Base-by-base conservation (phyloP, 306 rosid species). In the Malus fusca region DNA sequence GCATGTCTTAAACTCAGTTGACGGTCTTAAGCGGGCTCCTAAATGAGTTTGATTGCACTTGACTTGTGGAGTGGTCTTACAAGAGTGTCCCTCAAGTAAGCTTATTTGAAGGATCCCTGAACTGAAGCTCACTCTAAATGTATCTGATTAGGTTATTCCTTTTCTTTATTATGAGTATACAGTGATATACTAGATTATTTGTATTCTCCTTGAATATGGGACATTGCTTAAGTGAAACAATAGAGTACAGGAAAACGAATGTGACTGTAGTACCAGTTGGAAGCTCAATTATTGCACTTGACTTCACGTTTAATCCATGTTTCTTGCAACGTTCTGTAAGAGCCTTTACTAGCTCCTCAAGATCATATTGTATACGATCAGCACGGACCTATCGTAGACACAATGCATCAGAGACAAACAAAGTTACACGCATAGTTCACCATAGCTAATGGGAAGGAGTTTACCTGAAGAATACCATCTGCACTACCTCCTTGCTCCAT, bases 391-490 rank as follows among this genome's bases (percentile, higher is more conserved):
- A 74, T 46, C 72, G 81, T 82, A 80, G 77, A 22, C 64, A 67
- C 72, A 35, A 73, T 73, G 72, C 48, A 82, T 88, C 81, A 85
- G 84, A 62, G 59, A 78, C 63, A 59, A 66, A 84, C 70, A 69
- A 71, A 37, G 70, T 68, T 62, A 56, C 68, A 68, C 1, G n/a
- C 21, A 65, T 33, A 31, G 44, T 74, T 70, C 63, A 75, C 67
- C 69, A 44, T 46, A 70, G 66, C 15, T 65, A 33, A 48, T 72
- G 68, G 66, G 22, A 60, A 42, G 77, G 63, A 76, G 61, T 73
- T 70, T 74, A 94, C 98, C 97, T 94, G 98, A 87, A 94, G 98
- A 77, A 93, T 93, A 80, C 98, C 98, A 82, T 94, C 97, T 5
- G 91, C 88, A 78, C 98, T 94, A 77, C 98, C 98, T 84, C 98